Evolutionary conservation across 2,329 filamentous ascomycete species (phyloP).

Genomic region (Epicoccum sorghinum): DNA sequence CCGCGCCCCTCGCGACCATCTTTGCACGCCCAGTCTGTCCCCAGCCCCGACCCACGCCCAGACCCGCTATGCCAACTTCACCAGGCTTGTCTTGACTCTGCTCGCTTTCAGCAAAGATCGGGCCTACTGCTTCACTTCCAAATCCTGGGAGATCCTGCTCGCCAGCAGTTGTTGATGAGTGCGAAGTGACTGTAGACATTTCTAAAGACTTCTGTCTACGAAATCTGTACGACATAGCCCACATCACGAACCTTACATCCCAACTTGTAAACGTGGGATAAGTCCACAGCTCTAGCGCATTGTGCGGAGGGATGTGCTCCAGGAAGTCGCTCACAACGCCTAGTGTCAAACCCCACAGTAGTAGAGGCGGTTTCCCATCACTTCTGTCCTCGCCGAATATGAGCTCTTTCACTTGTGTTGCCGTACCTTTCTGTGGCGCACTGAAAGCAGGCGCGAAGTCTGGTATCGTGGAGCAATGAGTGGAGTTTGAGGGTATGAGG

Average conservation of each 20-base stretch:
- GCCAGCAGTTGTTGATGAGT: conserved; percentile 23
- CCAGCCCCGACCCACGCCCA: conserved; percentile 52
- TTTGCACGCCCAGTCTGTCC: conserved; percentile 42
- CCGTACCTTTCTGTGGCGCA: conserved; percentile 12
- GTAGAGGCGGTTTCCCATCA: conserved; percentile 55
- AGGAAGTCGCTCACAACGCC: conserved; percentile 72
- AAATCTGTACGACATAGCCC: conserved; percentile 64
- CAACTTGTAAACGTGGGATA: conserved; percentile 71
- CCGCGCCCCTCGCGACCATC: conserved; percentile 48
- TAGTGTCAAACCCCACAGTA: conserved; percentile 72
- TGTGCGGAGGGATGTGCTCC: conserved; percentile 69
- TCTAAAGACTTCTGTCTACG: conserved; percentile 46
- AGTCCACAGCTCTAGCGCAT: conserved; percentile 67
- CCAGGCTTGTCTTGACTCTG: conserved; percentile 42
- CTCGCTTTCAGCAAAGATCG: conserved; percentile 22
- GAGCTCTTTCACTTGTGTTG: conserved; percentile 24
- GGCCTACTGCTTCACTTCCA: conserved; percentile 29
- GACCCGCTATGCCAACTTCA: conserved; percentile 53
- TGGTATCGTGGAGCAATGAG: conserved; percentile 61
- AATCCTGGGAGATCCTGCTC: conserved; percentile 34
- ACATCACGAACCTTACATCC: conserved; percentile 66
- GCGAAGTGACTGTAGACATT: conserved; percentile 27
- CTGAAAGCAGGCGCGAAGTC: conserved; percentile 52
- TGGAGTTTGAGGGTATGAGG: conserved; percentile 65
- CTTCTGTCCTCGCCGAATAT: conserved; percentile 31